Evolutionary conservation across 805 yeast genomes (phyloP).

Genomic region (Hermanozyma aechmeae): DNA sequence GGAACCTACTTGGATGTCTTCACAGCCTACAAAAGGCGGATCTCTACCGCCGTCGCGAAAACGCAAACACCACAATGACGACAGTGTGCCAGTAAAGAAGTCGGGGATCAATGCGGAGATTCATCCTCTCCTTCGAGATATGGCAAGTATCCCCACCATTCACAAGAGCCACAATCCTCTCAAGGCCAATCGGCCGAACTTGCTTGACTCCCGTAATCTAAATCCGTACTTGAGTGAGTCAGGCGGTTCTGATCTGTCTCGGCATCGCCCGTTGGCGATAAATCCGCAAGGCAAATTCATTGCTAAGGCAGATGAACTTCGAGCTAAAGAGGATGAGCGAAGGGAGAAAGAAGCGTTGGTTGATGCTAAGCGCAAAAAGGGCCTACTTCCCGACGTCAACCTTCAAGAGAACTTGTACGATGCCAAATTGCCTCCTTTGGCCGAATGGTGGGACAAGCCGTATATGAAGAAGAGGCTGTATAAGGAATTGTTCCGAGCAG

Average conservation of each 20-base stretch:
- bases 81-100: too few relatives aligned
- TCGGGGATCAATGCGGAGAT: constrained; percentile 22
- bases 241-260: too few relatives aligned
- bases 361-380: constrained; percentile 22
- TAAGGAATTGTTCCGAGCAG: constrained; percentile 21
- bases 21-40: too few relatives aligned
- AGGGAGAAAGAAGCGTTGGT: constrained; percentile 11
- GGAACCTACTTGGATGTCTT: too few relatives aligned
- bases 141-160: constrained; percentile 15
- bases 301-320: constrained; percentile 40
- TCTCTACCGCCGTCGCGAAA: too few relatives aligned
- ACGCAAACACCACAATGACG: too few relatives aligned
- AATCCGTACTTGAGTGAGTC: constrained; percentile 35
- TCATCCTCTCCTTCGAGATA: constrained; percentile 28
- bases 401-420: constrained; percentile 50
- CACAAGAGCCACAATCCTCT: constrained; percentile 21
- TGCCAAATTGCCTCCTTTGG: constrained; percentile 43
- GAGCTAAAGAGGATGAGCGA: constrained; percentile 30
- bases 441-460: constrained; percentile 89
- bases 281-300: constrained; percentile 59
- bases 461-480: constrained; percentile 35
- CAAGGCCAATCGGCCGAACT: constrained; percentile 15
- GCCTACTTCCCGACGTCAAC: constrained; percentile 40
- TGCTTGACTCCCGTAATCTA: constrained; percentile 24
- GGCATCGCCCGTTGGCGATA: constrained; percentile 31